Percentiles rank a stretch among this genome's conserved stretches.
phyloP scores from a whole-genome alignment of 495 filamentous ascomycete genomes.

The Evernia prunastri region DNA sequence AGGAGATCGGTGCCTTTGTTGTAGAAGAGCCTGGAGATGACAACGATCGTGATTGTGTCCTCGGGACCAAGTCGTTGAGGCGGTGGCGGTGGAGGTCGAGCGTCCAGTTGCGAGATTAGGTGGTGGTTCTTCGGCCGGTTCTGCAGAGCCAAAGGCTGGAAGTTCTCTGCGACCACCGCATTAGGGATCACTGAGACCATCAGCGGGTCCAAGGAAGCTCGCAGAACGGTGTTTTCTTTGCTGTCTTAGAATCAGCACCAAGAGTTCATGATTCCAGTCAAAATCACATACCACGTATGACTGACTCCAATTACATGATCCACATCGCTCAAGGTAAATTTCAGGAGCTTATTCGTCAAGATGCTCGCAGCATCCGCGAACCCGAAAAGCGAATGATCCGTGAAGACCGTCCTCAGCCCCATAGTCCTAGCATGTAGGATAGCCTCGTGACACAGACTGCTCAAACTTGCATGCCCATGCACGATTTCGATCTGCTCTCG shows the following conservation, averaged over 20 bases:
- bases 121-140: slow-evolving; percentile 26
- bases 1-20: slow-evolving; percentile 97
- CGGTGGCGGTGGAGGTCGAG: slow-evolving; percentile 38
- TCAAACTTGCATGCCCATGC: slow-evolving; percentile 89
- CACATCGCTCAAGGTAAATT: slow-evolving; percentile 92
- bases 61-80: slow-evolving; percentile 60
- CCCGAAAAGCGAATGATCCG: slow-evolving; percentile 95
- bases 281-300: slow-evolving; percentile 74
- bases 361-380: slow-evolving; percentile 97
- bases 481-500: slow-evolving; percentile 94
- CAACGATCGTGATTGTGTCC: slow-evolving; percentile 90
- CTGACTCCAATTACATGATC: slow-evolving; percentile 98
- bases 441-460: slow-evolving; percentile 87
- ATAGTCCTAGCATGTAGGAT: slow-evolving; percentile 95
- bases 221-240: slow-evolving; percentile 96
- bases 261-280: not conserved
- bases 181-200: slow-evolving; percentile 99
- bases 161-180: slow-evolving; percentile 93
- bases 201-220: slow-evolving; percentile 87
- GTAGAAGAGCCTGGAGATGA: slow-evolving; percentile 95
- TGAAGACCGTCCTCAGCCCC: slow-evolving; percentile 92
- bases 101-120: slow-evolving; percentile 29
- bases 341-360: slow-evolving; percentile 90
- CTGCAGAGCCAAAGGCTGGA: slow-evolving; percentile 57
- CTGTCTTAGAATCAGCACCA: slow-evolving; percentile 38